Evolutionary conservation across 768 basidiomycete genomes (phyloP).

Genomic region (Kwoniella sp.): DNA sequence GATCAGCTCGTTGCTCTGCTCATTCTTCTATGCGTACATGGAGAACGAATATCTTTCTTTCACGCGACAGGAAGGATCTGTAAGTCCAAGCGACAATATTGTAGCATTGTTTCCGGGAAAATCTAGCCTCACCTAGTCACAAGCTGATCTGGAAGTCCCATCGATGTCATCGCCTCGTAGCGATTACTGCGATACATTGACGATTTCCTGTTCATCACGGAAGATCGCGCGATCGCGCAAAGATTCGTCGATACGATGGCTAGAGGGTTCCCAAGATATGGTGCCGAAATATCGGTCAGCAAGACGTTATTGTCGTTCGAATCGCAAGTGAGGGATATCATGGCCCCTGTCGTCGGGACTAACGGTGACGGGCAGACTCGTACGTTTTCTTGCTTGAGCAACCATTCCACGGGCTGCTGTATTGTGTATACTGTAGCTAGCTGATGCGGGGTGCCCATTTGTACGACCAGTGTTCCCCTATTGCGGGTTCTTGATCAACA

Average conservation of each 20-base stretch:
- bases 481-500: constrained; percentile 85
- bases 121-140: no score
- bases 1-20: constrained; percentile 90
- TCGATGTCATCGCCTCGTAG: constrained; percentile 58
- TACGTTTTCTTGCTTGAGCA: constrained; percentile 8
- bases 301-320: constrained; percentile 89
- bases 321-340: constrained; percentile 25
- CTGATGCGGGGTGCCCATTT: neutral
- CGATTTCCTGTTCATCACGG: constrained; percentile 88
- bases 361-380: constrained; percentile 57
- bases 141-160: neutral
- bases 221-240: constrained; percentile 64
- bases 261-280: constrained; percentile 86
- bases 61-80: constrained; percentile 65
- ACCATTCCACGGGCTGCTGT: neutral
- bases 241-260: constrained; percentile 77
- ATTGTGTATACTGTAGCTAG: neutral
- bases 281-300: constrained; percentile 81
- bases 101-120: no score
- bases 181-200: constrained; percentile 83
- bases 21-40: constrained; percentile 90
- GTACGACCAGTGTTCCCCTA: constrained; percentile 69
- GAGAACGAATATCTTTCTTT: constrained; percentile 65
- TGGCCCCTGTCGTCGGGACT: constrained; percentile 28
- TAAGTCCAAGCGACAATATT: constrained; percentile 58